phyloP scores from a whole-genome alignment of 306 rosid species.

The Rosa rugosa region DNA sequence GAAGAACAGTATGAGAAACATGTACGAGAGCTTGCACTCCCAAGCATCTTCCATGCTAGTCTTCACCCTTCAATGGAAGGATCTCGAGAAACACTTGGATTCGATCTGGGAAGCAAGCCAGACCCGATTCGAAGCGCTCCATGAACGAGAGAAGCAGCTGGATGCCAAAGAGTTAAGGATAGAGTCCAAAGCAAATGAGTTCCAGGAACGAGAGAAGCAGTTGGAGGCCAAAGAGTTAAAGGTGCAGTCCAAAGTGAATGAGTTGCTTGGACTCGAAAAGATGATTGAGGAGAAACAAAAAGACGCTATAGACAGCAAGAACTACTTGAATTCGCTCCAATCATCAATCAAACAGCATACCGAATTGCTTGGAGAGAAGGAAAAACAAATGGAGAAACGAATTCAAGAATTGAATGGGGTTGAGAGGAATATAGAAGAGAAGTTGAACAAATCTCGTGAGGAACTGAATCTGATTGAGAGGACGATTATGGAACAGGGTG shows the following conservation, averaged over 20 bases:
- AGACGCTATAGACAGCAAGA: slow-evolving; percentile 21
- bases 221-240: no score
- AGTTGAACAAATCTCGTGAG: not conserved
- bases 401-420: not conserved
- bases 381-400: not conserved
- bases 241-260: no score
- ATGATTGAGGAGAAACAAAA: slow-evolving; percentile 16
- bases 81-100: slow-evolving; percentile 47
- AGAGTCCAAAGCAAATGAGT: slow-evolving; percentile 8
- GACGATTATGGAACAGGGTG: not conserved
- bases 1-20: slow-evolving; percentile 29
- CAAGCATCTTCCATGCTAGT: slow-evolving; percentile 32
- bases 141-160: not conserved
- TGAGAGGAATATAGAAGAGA: not conserved
- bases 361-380: not conserved
- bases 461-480: not conserved
- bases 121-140: slow-evolving; percentile 4
- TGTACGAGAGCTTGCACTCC: slow-evolving; percentile 30
- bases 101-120: slow-evolving; percentile 16
- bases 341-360: not conserved
- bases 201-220: slow-evolving; percentile 3
- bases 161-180: not conserved
- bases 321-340: slow-evolving; percentile 11
- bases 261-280: not conserved
- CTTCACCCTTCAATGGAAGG: slow-evolving; percentile 45